Base-by-base conservation (phyloP, 768 basidiomycete genomes). In the Suillus hirtellus region DNA sequence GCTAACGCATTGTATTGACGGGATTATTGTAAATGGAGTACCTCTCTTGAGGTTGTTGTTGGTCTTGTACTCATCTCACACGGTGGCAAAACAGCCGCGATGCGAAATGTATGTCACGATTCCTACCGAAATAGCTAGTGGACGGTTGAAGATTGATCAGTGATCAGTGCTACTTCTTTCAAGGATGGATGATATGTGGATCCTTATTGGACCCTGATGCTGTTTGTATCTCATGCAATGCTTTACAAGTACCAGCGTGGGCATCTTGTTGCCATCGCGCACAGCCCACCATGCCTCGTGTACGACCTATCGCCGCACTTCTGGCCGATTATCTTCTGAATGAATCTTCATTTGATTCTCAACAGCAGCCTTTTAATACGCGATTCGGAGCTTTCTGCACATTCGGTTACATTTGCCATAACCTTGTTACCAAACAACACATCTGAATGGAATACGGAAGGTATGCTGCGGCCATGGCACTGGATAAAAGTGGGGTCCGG, bases 251-350 rank as follows among this genome's bases (percentile, higher is more conserved):
- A 52, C 17, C 50, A 9, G 50, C 31, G 27, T 50, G 46, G 12
- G 1, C 52, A 53, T 53, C 52, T 35, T 53, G 34, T 35, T 6
- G 12, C 10, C 34, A 53, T 53, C 19, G 34, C 11, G 12, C 31
- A 53, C 50, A 53, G 50, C 50, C 27, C 31, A 11, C 11, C 31
- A 53, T 53, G 52, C 52, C 52, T 53, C 34, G 19, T 53, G 52
- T 11, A 35, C 34, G 52, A 35, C 19, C 34, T 37, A 53, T 53
- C 19, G 34, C 52, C 52, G 52, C 52, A 34, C 52, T 53, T 35
- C 34, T 34, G 34, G 24, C 15, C 21, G 12, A 47, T 4, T 7
- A 50, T 27, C 27, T 10, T 50, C 9, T 31, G 27, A 27, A 52
- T 31, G 50, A 31, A 19, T 34, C 34, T 34, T 53, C 6, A 53